Conservation (phyloP, 805 yeast species). For the Ogataea thermomethanolica region DNA sequence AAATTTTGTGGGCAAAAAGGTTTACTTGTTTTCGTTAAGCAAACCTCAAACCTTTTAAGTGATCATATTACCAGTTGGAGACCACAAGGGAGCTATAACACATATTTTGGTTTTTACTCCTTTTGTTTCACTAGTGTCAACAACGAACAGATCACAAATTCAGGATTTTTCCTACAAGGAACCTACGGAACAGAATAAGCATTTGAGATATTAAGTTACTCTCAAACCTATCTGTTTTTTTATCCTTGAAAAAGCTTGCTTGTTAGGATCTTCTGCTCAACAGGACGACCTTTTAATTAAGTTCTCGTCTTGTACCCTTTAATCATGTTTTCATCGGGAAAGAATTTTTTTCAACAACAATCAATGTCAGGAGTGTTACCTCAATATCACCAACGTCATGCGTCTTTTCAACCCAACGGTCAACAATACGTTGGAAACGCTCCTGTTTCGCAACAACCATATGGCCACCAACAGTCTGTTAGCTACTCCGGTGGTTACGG, state of each 20-base stretch:
- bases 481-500: constrained; percentile 20
- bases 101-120: constrained; percentile 8
- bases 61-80: constrained; percentile 17
- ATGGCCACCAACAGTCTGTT: constrained; percentile 21
- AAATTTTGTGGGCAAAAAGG: constrained; percentile 11
- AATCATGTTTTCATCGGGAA: constrained; percentile 14
- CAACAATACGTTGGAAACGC: constrained; percentile 13
- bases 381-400: constrained; percentile 22
- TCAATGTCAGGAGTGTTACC: constrained; percentile 12
- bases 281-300: constrained; percentile 41
- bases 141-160: constrained; percentile 9
- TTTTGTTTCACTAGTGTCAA: constrained; percentile 15
- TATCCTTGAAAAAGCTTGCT: background rate
- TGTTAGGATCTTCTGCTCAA: constrained; percentile 6
- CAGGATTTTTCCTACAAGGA: constrained; percentile 9
- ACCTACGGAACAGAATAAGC: constrained; percentile 3
- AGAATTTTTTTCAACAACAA: constrained; percentile 12
- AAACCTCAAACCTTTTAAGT: constrained; percentile 13
- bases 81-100: constrained; percentile 7
- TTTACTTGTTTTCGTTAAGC: constrained; percentile 10
- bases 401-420: constrained; percentile 19
- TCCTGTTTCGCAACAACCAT: constrained; percentile 14
- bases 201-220: constrained; percentile 27
- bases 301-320: constrained; percentile 33
- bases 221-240: constrained; percentile 4